phyloP scores from a whole-genome alignment of 2,329 filamentous ascomycete genomes.

The Nannizzia gypsea region DNA sequence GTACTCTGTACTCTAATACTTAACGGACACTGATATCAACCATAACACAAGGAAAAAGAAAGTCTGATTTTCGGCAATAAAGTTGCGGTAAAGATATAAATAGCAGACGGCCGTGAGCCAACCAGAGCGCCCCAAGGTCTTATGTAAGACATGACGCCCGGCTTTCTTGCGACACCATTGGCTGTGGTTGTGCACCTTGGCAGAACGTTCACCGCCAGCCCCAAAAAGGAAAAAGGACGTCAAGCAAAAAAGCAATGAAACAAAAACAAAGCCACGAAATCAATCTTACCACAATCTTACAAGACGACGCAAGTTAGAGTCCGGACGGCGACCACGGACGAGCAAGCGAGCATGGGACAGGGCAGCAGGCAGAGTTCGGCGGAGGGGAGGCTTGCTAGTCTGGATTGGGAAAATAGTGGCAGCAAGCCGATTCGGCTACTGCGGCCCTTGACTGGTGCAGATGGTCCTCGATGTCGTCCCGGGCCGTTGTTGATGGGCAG shows the following conservation, averaged over 20 bases:
- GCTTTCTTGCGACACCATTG: neutral
- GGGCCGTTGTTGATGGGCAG: neutral
- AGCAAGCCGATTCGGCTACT: neutral
- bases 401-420: neutral
- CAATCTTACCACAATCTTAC: neutral
- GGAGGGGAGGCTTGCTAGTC: neutral
- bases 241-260: neutral
- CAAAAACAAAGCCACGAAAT: neutral
- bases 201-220: constrained; percentile 4
- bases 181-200: neutral
- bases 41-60: neutral
- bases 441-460: neutral
- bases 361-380: neutral
- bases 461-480: neutral
- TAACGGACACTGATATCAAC: too few relatives aligned
- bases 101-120: neutral
- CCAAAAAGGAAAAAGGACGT: constrained; percentile 5
- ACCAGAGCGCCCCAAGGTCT: neutral
- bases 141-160: neutral
- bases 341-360: constrained; percentile 3
- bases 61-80: neutral
- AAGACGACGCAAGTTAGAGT: neutral
- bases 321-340: neutral
- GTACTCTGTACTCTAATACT: too few relatives aligned
- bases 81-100: constrained; percentile 7